phyloP scores from a whole-genome alignment of 2,329 filamentous ascomycete species.

The Fusarium pilosicola region DNA sequence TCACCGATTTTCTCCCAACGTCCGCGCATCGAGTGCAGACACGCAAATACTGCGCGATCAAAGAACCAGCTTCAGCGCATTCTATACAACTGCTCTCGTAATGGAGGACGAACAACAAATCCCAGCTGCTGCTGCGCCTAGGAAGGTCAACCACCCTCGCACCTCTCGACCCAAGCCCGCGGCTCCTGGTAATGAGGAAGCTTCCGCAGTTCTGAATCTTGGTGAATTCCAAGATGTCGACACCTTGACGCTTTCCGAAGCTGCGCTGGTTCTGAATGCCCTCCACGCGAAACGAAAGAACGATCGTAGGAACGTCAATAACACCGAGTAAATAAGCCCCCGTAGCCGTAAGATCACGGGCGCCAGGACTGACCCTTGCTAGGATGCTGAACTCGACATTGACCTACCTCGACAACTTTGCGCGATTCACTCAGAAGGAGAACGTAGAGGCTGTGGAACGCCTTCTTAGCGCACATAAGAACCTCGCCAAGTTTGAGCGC shows the following conservation, averaged over 20 bases:
- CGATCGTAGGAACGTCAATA: conserved; percentile 83
- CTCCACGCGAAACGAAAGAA: conserved; percentile 83
- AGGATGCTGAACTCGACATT: conserved; percentile 87
- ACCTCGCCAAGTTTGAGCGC: conserved; percentile 91
- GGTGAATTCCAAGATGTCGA: conserved; percentile 95
- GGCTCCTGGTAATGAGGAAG: conserved; percentile 86
- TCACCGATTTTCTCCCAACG: background rate
- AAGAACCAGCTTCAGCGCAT: background rate
- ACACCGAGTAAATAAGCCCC: conserved; percentile 73
- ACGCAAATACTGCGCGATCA: background rate
- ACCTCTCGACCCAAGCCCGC: conserved; percentile 75
- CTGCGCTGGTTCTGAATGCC: conserved; percentile 89
- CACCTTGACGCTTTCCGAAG: conserved; percentile 91
- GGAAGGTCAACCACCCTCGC: conserved; percentile 38
- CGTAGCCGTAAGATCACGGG: background rate
- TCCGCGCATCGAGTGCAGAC: background rate
- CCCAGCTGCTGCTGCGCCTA: conserved; percentile 16
- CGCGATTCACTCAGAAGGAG: conserved; percentile 94
- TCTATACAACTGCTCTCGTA: background rate
- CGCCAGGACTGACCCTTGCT: conserved; percentile 16
- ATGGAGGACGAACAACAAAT: conserved; percentile 30
- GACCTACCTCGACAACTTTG: conserved; percentile 93
- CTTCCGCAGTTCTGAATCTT: conserved; percentile 80
- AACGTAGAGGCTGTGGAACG: conserved; percentile 95
- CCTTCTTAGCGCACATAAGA: conserved; percentile 79